phyloP scores from a whole-genome alignment of 2,329 filamentous ascomycete genomes.

The Arthrinium phaeospermum region DNA sequence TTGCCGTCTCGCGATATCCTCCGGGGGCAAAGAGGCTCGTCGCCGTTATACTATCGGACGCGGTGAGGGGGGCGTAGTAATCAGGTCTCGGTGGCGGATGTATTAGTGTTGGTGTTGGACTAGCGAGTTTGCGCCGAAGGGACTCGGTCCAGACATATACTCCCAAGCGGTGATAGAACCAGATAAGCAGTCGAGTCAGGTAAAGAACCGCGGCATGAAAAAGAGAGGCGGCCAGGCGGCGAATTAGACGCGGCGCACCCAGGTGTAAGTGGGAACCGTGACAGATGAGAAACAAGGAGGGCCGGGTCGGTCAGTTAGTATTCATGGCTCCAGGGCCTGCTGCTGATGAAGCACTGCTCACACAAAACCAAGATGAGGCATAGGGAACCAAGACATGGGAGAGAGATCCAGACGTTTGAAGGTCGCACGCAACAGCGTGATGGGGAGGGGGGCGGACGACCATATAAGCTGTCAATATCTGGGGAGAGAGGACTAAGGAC shows the following conservation, averaged over 20 bases:
- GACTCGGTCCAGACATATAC: not conserved
- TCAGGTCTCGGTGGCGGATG: not conserved
- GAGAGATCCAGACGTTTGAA: slow-evolving; percentile 14
- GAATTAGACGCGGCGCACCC: not conserved
- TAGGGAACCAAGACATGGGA: not conserved
- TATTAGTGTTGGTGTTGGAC: not conserved
- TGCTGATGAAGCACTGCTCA: slow-evolving; percentile 33
- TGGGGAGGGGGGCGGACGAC: slow-evolving; percentile 5
- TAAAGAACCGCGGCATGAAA: not conserved
- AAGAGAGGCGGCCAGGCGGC: not conserved
- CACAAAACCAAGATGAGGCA: slow-evolving; percentile 25
- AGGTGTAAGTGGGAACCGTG: not conserved
- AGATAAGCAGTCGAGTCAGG: not conserved
- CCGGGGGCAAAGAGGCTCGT: not conserved
- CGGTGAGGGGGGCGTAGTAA: not conserved
- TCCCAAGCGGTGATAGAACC: not conserved
- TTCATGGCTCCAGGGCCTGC: slow-evolving; percentile 31
- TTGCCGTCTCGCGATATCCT: not conserved
- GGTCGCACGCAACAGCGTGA: not conserved
- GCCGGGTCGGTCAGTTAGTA: slow-evolving; percentile 24
- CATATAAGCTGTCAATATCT: slow-evolving; percentile 16
- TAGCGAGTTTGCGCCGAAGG: slow-evolving; percentile 2
- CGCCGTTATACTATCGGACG: not conserved
- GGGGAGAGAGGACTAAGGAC: slow-evolving; percentile 12
- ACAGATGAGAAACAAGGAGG: slow-evolving; percentile 19